A percentile compares a stretch with the other conserved stretches of the same genome.
Evolutionary conservation across 139 green algal genomes (phyloP).

Genomic region (Spirogloea muscicola): DNA sequence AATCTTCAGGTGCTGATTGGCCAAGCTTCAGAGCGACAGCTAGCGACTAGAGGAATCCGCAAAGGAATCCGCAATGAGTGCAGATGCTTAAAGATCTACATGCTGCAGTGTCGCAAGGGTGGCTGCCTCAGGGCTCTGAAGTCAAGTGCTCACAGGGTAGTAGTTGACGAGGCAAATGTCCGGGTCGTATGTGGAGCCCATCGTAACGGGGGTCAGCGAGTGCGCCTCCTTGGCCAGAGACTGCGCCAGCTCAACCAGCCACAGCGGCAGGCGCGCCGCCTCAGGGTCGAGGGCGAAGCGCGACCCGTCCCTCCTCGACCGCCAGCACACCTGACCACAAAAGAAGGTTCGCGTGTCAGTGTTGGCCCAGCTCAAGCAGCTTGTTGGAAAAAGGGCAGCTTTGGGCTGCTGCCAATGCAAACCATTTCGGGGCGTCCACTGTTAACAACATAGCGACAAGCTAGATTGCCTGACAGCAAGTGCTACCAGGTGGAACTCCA

Average conservation of each 20-base stretch:
- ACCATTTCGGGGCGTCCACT: not conserved
- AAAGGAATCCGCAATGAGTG: no score
- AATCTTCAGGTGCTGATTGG: no score
- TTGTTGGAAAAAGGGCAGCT: not conserved
- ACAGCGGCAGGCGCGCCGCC: not conserved
- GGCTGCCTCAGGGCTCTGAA: no score
- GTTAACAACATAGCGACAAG: not conserved
- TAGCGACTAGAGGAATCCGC: no score
- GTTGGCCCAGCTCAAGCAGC: not conserved
- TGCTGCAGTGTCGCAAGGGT: no score
- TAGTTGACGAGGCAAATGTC: slow-evolving; percentile 34
- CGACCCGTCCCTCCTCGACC: slow-evolving; percentile 6
- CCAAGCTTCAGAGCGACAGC: no score
- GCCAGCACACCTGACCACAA: slow-evolving; percentile 10
- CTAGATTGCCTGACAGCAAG: not conserved
- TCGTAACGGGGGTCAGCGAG: no score
- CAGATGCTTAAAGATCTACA: no score
- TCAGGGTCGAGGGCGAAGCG: slow-evolving; percentile 6
- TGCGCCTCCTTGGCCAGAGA: no score
- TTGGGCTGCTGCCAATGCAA: not conserved
- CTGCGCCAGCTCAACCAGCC: slow-evolving; percentile 3
- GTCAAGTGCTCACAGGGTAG: slow-evolving; percentile 25
- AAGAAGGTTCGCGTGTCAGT: not conserved
- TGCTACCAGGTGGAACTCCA: not conserved
- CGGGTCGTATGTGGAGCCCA: not conserved